phyloP scores from a whole-genome alignment of 2,329 filamentous ascomycete species.

The Westerdykella aurantiaca region DNA sequence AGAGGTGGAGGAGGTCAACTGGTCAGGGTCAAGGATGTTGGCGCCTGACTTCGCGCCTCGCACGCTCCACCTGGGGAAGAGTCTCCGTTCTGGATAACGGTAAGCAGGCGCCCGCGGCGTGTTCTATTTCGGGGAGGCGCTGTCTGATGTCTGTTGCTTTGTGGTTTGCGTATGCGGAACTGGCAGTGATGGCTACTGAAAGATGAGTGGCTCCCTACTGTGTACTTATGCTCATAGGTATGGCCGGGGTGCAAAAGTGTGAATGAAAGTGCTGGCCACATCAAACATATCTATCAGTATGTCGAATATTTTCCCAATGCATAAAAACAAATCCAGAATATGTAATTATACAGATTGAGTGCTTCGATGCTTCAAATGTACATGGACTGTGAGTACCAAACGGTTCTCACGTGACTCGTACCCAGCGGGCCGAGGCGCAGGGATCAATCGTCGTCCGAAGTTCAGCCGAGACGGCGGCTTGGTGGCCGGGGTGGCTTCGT shows the following conservation, averaged over 20 bases:
- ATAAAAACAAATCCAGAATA: too few species aligned
- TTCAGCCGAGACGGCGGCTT: slow-evolving; percentile 1
- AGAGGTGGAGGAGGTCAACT: neutral
- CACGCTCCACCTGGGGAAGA: neutral
- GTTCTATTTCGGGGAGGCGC: neutral
- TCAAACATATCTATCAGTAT: too few species aligned
- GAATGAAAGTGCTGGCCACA: too few species aligned
- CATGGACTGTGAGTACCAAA: too few species aligned
- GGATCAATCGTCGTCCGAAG: neutral
- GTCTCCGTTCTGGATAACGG: neutral
- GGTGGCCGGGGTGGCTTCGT: slow-evolving; percentile 1
- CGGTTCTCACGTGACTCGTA: neutral
- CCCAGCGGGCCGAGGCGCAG: too few species aligned
- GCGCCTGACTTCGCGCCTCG: slow-evolving; percentile 6
- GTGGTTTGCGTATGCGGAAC: slow-evolving; percentile 1
- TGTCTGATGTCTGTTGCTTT: neutral
- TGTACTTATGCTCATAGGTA: too few species aligned
- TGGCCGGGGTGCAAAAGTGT: too few species aligned
- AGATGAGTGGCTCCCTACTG: too few species aligned
- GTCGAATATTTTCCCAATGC: too few species aligned
- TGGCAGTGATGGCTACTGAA: neutral
- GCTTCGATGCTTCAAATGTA: too few species aligned
- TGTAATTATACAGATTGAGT: too few species aligned
- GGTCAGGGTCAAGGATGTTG: neutral
- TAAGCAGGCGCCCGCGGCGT: neutral